Percentiles rank a stretch among this genome's conserved stretches.
Conservation (phyloP, 2,329 filamentous ascomycete genomes). For the Talaromyces pinophilus region DNA sequence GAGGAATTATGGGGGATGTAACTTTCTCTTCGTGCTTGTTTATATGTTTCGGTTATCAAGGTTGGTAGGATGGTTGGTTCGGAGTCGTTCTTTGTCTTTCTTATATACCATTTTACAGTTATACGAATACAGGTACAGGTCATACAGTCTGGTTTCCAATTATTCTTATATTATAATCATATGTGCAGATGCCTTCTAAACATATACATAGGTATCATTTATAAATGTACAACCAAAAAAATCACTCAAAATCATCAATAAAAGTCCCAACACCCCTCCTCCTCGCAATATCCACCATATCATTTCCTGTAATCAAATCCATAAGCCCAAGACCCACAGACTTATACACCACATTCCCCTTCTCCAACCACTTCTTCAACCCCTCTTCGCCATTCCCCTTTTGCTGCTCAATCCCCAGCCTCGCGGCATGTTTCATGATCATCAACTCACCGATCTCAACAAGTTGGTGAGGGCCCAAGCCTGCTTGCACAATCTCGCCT, state of each 20-base stretch:
- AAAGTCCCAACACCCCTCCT: constrained; percentile 56
- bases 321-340: constrained; percentile 68
- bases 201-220: not conserved
- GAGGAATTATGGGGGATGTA: constrained; percentile 49
- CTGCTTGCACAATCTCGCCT: constrained; percentile 81
- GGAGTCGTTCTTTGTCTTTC: constrained; percentile 9
- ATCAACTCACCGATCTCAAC: constrained; percentile 84
- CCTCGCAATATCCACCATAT: constrained; percentile 59
- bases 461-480: constrained; percentile 70
- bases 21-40: not conserved
- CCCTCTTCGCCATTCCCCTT: constrained; percentile 41
- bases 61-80: not conserved
- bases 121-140: constrained; percentile 3
- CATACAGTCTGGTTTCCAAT: not conserved
- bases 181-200: not conserved
- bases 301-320: constrained; percentile 65
- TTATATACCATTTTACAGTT: constrained; percentile 3
- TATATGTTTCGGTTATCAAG: not conserved
- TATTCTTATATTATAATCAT: not conserved
- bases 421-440: constrained; percentile 60
- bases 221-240: not conserved
- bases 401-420: constrained; percentile 33
- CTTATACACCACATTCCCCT: constrained; percentile 69
- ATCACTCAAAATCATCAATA: constrained; percentile 46
- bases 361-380: constrained; percentile 61